Base-by-base conservation (phyloP, 2,329 filamentous ascomycete species). In the Colletotrichum phormii region DNA sequence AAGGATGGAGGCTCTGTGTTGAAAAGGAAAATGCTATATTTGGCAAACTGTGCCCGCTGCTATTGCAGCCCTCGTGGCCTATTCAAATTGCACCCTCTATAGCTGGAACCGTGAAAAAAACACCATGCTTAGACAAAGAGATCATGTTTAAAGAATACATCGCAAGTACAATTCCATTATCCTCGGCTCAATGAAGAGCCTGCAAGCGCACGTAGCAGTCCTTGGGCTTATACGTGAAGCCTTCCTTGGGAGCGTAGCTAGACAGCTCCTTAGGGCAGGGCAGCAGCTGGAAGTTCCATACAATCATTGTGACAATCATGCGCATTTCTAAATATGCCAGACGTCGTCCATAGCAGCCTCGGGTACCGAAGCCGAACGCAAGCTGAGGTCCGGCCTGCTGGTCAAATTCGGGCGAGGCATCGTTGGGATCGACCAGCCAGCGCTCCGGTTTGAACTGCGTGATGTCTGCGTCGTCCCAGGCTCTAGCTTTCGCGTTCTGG, bases 321-420 rank as follows among this genome's bases (percentile, higher is more conserved):
- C 78, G 77, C 71, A 85, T 57, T 72, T 82, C 76, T 55, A 83
- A 37, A 51, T 81, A 77, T 0, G 81, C 83, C 69, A 85, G 71
- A 69, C 75, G 79, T 68, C 78, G 79, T 0, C 84, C 83, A 60
- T 80, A 85, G 65, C 83, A 85, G 3, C 80, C 79, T 4, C 84
- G 73, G 6, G 79, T 77, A 0, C 84, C 84, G 5, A 78, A 51
- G 0, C 81, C 80, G 74, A 85, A 85, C 0, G 79, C 75, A 49
- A 83, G 74, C 6, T 66, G 77, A 0, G 82, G 83, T 0, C 82
- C 83, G 1, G 82, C 81, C 54, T 76, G 70, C 0, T 78, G 63
- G 57, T 81, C 78, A 42, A 81, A 83, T 5, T 75, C 75, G 33
- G 51, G 67, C 2, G 58, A 29, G 42, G 75, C 65, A 5, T 61